Evolutionary conservation across 164 flowering plant genomes (phyloP).

Genomic region (Brasenia schreberi): DNA sequence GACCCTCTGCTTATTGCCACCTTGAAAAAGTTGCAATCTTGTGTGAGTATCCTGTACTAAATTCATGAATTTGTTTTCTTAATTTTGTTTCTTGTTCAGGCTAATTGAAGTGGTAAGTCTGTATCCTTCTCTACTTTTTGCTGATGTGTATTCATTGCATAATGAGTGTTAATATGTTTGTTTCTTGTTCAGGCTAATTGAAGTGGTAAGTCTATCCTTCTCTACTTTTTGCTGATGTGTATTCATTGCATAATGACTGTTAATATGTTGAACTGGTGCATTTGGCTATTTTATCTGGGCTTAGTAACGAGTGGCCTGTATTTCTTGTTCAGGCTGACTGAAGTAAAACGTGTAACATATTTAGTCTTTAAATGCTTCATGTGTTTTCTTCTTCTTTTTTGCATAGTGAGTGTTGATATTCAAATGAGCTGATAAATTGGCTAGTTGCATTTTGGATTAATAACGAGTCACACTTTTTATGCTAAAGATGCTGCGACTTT

Average conservation of each 20-base stretch:
- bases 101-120: too few relatives aligned
- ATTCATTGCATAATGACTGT: background rate
- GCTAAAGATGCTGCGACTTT: too few relatives aligned
- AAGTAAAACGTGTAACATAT: too few relatives aligned
- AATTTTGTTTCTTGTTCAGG: background rate
- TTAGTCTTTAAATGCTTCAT: too few relatives aligned
- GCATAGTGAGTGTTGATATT: too few relatives aligned
- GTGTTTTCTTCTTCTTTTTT: too few relatives aligned
- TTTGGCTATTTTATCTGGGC: too few relatives aligned
- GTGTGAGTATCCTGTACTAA: conserved; percentile 4
- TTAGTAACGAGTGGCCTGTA: background rate
- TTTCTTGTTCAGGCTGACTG: background rate
- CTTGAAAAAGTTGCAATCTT: conserved; percentile 7
- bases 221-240: background rate
- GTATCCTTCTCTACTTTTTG: too few relatives aligned
- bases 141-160: background rate
- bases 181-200: background rate
- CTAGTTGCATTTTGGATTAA: too few relatives aligned
- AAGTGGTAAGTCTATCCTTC: too few relatives aligned
- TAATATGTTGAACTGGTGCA: background rate
- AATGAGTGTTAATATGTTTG: background rate
- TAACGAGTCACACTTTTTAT: too few relatives aligned
- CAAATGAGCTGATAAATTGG: too few relatives aligned
- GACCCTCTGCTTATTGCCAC: conserved; percentile 14
- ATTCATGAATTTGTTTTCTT: background rate